Evolutionary conservation across 495 filamentous ascomycete species (phyloP).

Genomic region (Penicillium ucsense): DNA sequence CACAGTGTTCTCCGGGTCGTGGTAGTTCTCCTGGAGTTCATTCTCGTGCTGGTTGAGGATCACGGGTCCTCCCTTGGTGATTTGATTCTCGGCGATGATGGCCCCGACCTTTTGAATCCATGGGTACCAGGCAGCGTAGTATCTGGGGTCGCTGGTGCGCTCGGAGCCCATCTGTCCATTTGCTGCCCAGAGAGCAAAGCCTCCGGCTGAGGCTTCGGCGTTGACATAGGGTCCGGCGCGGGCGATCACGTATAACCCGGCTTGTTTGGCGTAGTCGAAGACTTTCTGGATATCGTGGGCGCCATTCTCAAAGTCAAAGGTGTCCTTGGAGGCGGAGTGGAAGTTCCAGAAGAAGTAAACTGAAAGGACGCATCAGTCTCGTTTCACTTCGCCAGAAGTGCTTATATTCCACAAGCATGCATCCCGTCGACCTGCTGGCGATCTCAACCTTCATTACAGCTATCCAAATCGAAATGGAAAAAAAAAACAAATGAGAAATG

Average conservation of each 20-base stretch:
- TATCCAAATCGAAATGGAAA: too few species aligned
- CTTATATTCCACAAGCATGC: too few species aligned
- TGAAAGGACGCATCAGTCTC: background rate
- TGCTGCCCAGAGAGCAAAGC: constrained; percentile 41
- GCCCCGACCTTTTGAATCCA: constrained; percentile 36
- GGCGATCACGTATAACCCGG: constrained; percentile 49
- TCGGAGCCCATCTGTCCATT: constrained; percentile 40
- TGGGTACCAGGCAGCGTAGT: constrained; percentile 34
- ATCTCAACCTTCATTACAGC: too few species aligned
- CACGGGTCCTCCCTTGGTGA: constrained; percentile 43
- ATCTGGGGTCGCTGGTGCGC: constrained; percentile 31
- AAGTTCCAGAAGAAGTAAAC: constrained; percentile 51
- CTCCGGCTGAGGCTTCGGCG: constrained; percentile 41
- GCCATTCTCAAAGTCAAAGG: constrained; percentile 46
- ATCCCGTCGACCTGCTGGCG: too few species aligned
- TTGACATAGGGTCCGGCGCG: constrained; percentile 53
- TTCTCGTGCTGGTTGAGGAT: constrained; percentile 47
- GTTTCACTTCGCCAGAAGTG: too few species aligned
- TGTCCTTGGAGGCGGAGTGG: constrained; percentile 38
- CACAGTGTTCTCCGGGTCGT: constrained; percentile 26
- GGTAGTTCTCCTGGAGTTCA: constrained; percentile 35
- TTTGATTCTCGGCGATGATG: constrained; percentile 39
- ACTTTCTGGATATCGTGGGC: constrained; percentile 44
- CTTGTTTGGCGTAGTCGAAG: constrained; percentile 45
- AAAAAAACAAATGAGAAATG: constrained; percentile 3